These are phyloP conservation scores for Sordariomycetes sp. DNA, from an alignment of 2,329 filamentous ascomycete species.

Conservation along the genomic window DNA sequence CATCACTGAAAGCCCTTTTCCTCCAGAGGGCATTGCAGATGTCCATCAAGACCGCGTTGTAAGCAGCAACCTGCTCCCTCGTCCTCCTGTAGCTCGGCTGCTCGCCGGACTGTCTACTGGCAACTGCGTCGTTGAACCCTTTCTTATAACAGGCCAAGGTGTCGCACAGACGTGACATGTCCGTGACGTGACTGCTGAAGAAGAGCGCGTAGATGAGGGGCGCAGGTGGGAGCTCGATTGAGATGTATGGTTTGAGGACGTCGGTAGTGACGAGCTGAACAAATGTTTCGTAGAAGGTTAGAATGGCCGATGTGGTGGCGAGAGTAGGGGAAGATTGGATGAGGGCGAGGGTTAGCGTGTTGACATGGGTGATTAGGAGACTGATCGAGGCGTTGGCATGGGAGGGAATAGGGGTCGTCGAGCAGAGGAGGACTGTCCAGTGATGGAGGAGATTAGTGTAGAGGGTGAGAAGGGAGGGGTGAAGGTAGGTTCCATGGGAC, in stretches of 20 bases:
- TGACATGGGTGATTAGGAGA: slow-evolving; percentile 37
- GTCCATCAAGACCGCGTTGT: slow-evolving; percentile 83
- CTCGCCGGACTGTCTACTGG: slow-evolving; percentile 22
- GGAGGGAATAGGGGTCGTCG: slow-evolving; percentile 22
- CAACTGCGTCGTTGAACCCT: slow-evolving; percentile 59
- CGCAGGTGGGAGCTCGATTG: slow-evolving; percentile 59
- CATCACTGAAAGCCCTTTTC: slow-evolving; percentile 56
- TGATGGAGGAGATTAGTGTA: slow-evolving; percentile 59
- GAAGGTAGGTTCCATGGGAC: slow-evolving; percentile 40
- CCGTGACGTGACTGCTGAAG: slow-evolving; percentile 54
- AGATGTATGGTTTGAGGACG: slow-evolving; percentile 42
- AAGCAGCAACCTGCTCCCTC: too few relatives aligned
- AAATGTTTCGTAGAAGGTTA: slow-evolving; percentile 62
- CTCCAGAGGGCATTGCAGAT: slow-evolving; percentile 80
- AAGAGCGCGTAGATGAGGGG: slow-evolving; percentile 61
- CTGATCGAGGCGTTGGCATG: slow-evolving; percentile 27
- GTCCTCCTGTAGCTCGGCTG: slow-evolving; percentile 44
- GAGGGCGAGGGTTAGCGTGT: slow-evolving; percentile 48
- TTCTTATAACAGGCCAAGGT: slow-evolving; percentile 66
- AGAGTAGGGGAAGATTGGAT: slow-evolving; percentile 40
- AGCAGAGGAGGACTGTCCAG: slow-evolving; percentile 40
- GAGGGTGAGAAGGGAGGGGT: slow-evolving; percentile 51
- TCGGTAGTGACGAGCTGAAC: slow-evolving; percentile 45
- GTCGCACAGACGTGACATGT: slow-evolving; percentile 59
- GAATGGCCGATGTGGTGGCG: slow-evolving; percentile 43